A percentile compares a stretch with the other conserved stretches of the same genome.
Conservation (phyloP, 768 basidiomycete species). For the Paxillus rubicundulus region DNA sequence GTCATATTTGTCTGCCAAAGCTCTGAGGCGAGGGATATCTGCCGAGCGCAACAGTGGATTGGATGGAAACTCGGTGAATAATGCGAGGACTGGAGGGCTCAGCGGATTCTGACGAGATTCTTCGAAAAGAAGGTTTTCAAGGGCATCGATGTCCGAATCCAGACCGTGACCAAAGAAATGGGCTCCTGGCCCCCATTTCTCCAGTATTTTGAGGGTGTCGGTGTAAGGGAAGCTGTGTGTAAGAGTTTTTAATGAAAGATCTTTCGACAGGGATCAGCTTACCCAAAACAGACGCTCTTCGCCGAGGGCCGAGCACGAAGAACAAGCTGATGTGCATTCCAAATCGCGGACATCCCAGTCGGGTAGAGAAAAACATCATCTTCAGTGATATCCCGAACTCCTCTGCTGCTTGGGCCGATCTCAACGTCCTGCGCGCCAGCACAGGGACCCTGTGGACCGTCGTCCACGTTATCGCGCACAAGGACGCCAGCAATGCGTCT, state of each 20-base stretch:
- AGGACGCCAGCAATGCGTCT: conserved; percentile 87
- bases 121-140: conserved; percentile 60
- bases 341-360: conserved; percentile 93
- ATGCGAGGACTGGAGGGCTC: conserved; percentile 64
- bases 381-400: conserved; percentile 68
- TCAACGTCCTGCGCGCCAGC: conserved; percentile 46
- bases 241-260: background rate
- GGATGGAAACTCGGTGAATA: conserved; percentile 94
- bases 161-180: conserved; percentile 84
- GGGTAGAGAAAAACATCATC: conserved; percentile 87
- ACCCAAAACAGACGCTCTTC: conserved; percentile 96
- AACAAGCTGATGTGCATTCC: conserved; percentile 79
- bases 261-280: conserved; percentile 22
- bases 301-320: conserved; percentile 48
- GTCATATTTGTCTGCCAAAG: conserved; percentile 81
- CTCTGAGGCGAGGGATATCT: conserved; percentile 68
- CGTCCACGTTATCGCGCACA: conserved; percentile 49
- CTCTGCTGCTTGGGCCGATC: conserved; percentile 64
- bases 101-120: conserved; percentile 37
- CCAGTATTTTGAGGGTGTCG: conserved; percentile 88
- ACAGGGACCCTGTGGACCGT: conserved; percentile 33
- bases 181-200: conserved; percentile 96
- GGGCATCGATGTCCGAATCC: conserved; percentile 68
- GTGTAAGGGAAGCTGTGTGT: conserved; percentile 82
- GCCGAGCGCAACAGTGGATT: conserved; percentile 91